A percentile compares a stretch with the other conserved stretches of the same genome.
Conservation (phyloP, 1,284 basidiomycete genomes). For the Wolfiporia cocos region DNA sequence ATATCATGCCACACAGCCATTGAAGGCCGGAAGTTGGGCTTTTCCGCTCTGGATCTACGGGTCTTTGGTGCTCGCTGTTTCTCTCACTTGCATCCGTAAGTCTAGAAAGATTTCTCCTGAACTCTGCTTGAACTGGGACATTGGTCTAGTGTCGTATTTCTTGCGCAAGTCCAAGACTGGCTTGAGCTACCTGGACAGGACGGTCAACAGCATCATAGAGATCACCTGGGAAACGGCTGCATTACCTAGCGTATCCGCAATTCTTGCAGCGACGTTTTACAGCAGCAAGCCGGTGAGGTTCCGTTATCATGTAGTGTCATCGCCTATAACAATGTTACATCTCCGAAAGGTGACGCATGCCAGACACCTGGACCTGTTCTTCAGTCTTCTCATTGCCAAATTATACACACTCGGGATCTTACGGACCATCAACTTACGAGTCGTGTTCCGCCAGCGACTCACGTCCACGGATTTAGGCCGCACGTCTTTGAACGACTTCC, state of each 20-base stretch:
- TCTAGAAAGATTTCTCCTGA: neutral
- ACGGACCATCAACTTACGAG: constrained; percentile 39
- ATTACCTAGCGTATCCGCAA: constrained; percentile 37
- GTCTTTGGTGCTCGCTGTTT: constrained; percentile 32
- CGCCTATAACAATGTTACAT: neutral
- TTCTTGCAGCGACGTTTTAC: constrained; percentile 35
- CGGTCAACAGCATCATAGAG: constrained; percentile 35
- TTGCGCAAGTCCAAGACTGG: constrained; percentile 42
- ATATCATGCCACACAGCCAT: constrained; percentile 20
- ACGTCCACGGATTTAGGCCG: constrained; percentile 33
- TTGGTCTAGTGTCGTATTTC: constrained; percentile 30
- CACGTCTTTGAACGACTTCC: constrained; percentile 29
- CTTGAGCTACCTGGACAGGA: constrained; percentile 33
- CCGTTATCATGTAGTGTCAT: neutral
- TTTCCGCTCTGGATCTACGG: constrained; percentile 20
- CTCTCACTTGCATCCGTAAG: constrained; percentile 37
- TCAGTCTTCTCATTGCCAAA: constrained; percentile 44
- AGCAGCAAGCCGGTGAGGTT: constrained; percentile 31
- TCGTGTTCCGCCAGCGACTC: constrained; percentile 33
- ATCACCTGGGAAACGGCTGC: constrained; percentile 45
- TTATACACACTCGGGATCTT: constrained; percentile 43
- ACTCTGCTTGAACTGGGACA: neutral
- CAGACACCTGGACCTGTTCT: constrained; percentile 40
- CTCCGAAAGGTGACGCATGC: constrained; percentile 12
- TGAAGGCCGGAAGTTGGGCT: constrained; percentile 25